These are phyloP conservation scores for Lentinula lateritia DNA, from an alignment of 768 basidiomycete species.

Conservation along the genomic window DNA sequence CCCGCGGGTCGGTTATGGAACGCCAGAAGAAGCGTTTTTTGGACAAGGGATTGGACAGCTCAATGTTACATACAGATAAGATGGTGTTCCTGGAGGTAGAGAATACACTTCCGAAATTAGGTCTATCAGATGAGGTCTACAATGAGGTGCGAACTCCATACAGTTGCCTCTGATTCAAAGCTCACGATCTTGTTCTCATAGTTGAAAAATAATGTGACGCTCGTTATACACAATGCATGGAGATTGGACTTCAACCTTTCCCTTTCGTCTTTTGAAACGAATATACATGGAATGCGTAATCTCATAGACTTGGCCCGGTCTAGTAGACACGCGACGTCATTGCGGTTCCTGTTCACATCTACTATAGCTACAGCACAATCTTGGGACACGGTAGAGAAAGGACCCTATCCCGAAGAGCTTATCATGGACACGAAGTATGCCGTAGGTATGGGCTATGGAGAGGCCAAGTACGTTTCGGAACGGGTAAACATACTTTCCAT, in stretches of 20 bases:
- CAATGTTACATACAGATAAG: constrained; percentile 23
- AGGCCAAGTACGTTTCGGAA: constrained; percentile 40
- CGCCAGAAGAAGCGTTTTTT: constrained; percentile 20
- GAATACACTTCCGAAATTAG: constrained; percentile 14
- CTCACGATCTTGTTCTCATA: background rate
- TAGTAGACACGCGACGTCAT: constrained; percentile 10
- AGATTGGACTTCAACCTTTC: constrained; percentile 37
- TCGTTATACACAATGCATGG: constrained; percentile 32
- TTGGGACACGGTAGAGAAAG: constrained; percentile 22
- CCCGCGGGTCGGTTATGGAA: background rate
- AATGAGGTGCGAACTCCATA: constrained; percentile 14
- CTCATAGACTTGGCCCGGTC: constrained; percentile 33
- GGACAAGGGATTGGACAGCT: constrained; percentile 23
- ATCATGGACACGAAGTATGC: constrained; percentile 25
- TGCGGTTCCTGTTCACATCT: constrained; percentile 35
- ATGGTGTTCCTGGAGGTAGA: constrained; percentile 30
- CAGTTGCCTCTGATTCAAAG: constrained; percentile 11
- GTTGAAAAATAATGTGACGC: constrained; percentile 24
- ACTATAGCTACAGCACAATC: constrained; percentile 28
- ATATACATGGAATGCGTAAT: constrained; percentile 40
- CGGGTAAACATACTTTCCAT: constrained; percentile 16
- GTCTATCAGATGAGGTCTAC: constrained; percentile 14
- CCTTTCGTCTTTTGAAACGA: constrained; percentile 44
- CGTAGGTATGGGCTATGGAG: constrained; percentile 37
- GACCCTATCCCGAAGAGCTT: constrained; percentile 28